Evolutionary conservation across 73 alveolate genomes (phyloP).

Genomic region (Urostyla sp.): DNA sequence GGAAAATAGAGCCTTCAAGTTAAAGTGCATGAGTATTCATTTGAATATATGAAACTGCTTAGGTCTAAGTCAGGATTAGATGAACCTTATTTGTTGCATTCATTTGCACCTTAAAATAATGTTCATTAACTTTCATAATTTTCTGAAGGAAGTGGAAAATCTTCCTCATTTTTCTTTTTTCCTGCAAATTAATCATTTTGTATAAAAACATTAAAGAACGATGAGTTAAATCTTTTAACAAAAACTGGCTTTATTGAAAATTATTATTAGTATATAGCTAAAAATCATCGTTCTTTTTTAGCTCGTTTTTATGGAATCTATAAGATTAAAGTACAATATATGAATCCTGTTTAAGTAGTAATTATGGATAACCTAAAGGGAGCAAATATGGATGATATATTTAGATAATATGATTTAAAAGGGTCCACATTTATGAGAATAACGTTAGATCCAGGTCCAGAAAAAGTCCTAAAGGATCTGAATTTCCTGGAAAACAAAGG

Average conservation of each 20-base stretch:
- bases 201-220: conserved; percentile 59
- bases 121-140: conserved; percentile 50
- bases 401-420: conserved; percentile 43
- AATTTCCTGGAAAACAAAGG: conserved; percentile 37
- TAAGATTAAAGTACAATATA: conserved; percentile 48
- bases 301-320: conserved; percentile 56
- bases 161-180: conserved; percentile 59
- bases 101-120: conserved; percentile 62
- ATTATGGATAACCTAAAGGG: conserved; percentile 68
- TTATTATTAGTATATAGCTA: conserved; percentile 47
- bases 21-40: conserved; percentile 19
- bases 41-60: neutral
- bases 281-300: conserved; percentile 44
- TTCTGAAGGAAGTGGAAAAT: conserved; percentile 60
- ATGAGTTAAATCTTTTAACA: conserved; percentile 18
- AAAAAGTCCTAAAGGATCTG: conserved; percentile 43
- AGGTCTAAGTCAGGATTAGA: conserved; percentile 45
- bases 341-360: conserved; percentile 52
- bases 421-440: conserved; percentile 47
- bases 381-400: conserved; percentile 24
- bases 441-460: conserved; percentile 3
- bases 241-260: conserved; percentile 40
- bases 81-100: conserved; percentile 2
- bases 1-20: conserved; percentile 30
- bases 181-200: conserved; percentile 54